Evolutionary conservation across 352 stramenopile genomes (phyloP), one percentile per base, ranked within the genome.

Genomic region (Globisporangium lucens): DNA sequence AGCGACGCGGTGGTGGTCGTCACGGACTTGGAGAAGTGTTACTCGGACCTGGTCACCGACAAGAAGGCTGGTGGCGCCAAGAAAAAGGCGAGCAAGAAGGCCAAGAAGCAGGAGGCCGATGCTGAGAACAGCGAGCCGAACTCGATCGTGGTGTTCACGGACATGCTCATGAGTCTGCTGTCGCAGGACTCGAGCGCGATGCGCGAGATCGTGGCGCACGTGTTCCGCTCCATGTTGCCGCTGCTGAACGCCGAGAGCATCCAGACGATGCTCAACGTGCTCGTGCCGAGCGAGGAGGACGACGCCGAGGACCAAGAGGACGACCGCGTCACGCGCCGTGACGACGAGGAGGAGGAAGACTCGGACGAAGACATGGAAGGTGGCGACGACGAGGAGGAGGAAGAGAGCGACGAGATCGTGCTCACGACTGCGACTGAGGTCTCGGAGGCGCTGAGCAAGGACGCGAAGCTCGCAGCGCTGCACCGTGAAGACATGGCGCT

Each of bases 131-230:
- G 62, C 0, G 46, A 75, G 47, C 67, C 78, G 17, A 76, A 92
- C 22, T 80, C 86, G 8, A 74, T 94, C 20, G 79, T 91, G 22
- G 88, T 96, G 68, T 75, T 96, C 15, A 92, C 82, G 15, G 88
- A 96, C 72, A 68, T 94, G 76, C 70, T 96, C 55, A 67, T 96
- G 74, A 91, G 84, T 78, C 68, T 94, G 70, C 73, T 96, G 43
- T 83, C 88, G 29, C 84, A 93, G 61, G 82, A 94, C 66, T 96
- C 88, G 66, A 91, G 85, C 61, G 85, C 86, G 41, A 78, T 96
- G 74, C 88, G 88, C 60, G 87, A 93, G 35, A 90, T 96, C 35
- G 88, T 96, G 22, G 87, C 74, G 20, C 80, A 93, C 66, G 88
- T 89, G 13, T 96, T 96, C 77, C 80, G 81, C 17, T 88, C 77